These are phyloP conservation scores for Leishmania gerbilli DNA, from an alignment of 208 protist species.

Conservation along the genomic window DNA sequence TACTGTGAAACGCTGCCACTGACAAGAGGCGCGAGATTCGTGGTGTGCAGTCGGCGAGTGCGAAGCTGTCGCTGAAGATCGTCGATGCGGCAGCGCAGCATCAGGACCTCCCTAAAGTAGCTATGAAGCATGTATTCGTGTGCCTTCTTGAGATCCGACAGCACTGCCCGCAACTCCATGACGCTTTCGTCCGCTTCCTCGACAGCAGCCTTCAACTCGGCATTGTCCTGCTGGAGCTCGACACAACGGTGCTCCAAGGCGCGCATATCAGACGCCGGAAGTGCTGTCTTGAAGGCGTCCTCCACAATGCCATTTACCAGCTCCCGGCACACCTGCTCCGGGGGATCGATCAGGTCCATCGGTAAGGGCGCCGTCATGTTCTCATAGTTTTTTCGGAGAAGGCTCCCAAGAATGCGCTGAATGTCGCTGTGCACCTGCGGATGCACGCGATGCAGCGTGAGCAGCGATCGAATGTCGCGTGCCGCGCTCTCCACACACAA, in stretches of 20 bases:
- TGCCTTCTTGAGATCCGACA: conserved; percentile 48
- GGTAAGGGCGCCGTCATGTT: conserved; percentile 37
- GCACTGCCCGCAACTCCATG: conserved; percentile 25
- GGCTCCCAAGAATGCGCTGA: conserved; percentile 47
- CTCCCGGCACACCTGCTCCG: conserved; percentile 56
- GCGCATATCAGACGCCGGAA: conserved; percentile 49
- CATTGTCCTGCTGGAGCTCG: conserved; percentile 43
- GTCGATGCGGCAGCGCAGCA: conserved; percentile 61
- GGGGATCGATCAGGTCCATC: conserved; percentile 39
- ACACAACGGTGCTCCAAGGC: conserved; percentile 34
- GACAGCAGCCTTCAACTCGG: conserved; percentile 30
- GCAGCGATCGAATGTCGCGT: conserved; percentile 72
- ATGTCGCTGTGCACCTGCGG: conserved; percentile 81
- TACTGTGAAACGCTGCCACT: background rate
- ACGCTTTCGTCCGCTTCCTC: conserved; percentile 20
- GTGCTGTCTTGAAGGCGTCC: conserved; percentile 42
- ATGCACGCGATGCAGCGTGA: conserved; percentile 83
- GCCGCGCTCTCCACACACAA: conserved; percentile 65
- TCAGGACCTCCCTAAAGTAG: conserved; percentile 84
- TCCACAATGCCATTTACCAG: conserved; percentile 53
- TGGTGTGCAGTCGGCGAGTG: conserved; percentile 12
- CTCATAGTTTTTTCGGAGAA: conserved; percentile 58
- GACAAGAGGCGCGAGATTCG: background rate
- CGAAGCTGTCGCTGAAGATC: conserved; percentile 39
- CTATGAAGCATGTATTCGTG: conserved; percentile 84